A percentile compares a stretch with the other conserved stretches of the same genome.
These are phyloP conservation scores for Neophaeococcomyces aloes DNA, from an alignment of 2,329 filamentous ascomycete genomes.

Conservation along the genomic window DNA sequence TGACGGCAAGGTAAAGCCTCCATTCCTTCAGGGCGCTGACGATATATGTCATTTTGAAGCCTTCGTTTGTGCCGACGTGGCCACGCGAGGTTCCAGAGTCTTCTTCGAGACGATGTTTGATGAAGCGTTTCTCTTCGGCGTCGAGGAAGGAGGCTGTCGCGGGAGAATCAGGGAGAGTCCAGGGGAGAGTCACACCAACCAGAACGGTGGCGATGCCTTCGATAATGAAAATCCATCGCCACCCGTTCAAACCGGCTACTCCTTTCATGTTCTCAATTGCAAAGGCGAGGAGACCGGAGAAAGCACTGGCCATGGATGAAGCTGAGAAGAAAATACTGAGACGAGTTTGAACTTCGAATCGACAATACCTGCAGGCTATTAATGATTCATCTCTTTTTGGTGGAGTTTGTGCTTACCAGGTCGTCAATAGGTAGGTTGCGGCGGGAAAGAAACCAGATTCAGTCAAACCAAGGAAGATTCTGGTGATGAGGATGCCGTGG, in stretches of 20 bases:
- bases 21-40: slow-evolving; percentile 12
- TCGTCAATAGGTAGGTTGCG: slow-evolving; percentile 13
- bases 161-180: slow-evolving; percentile 36
- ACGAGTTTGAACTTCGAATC: slow-evolving; percentile 33
- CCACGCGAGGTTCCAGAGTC: slow-evolving; percentile 14
- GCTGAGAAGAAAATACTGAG: slow-evolving; percentile 38
- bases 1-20: slow-evolving; percentile 15
- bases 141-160: slow-evolving; percentile 34
- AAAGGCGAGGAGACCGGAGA: slow-evolving; percentile 42
- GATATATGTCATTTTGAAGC: slow-evolving; percentile 12
- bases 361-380: too few relatives aligned
- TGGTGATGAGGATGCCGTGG: slow-evolving; percentile 35
- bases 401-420: too few relatives aligned
- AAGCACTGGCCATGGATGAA: slow-evolving; percentile 40
- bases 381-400: too few relatives aligned
- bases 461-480: slow-evolving; percentile 34
- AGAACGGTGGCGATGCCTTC: slow-evolving; percentile 38
- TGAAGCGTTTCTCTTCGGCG: slow-evolving; percentile 29
- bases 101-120: slow-evolving; percentile 28
- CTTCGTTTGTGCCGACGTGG: slow-evolving; percentile 19
- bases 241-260: slow-evolving; percentile 29
- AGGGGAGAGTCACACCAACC: slow-evolving; percentile 31
- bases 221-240: slow-evolving; percentile 41
- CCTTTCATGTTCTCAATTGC: slow-evolving; percentile 44
- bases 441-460: slow-evolving; percentile 22